Base-by-base conservation (phyloP, 129 eudicot species). In the Flaveria ramosissima region DNA sequence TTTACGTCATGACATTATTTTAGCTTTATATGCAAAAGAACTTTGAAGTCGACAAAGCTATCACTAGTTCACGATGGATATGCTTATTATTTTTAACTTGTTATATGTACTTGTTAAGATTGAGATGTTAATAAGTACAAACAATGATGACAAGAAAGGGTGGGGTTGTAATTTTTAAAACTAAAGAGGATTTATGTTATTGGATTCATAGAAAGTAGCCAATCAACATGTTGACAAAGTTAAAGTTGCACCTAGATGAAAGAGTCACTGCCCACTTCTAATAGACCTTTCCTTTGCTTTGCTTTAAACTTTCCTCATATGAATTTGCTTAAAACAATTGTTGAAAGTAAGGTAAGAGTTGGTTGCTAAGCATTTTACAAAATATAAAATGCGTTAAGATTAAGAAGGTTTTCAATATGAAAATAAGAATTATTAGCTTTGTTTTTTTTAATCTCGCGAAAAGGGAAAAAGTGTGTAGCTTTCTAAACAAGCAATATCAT, bases 151-250 rank as follows among this genome's bases (percentile, higher is more conserved):
- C 73, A 80, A 72, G 32, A 73, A 65, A 45, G 43, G 51, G 76
- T 57, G 46, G 81, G 71, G 82, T 45, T 57, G n/a, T 60, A 39
- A 17, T 27, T 78, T 59, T 78, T 19, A 77, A n/a, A 67, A 36
- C 7, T 27, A 36, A 21, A 70, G 24, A 57, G 20, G 73, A 73
- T 42, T 6, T 61, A 30, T 57, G 57, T 56, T 73, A 65, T 73
- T 73, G 79, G 83, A 53, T 36, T 51, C 79, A 73, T 64, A n/a
- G 61, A 73, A 80, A 80, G 83, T 73, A 80, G 75, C 83, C 75
- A 80, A 73, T 80, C 75, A 68, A 80, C 75, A 73, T 66, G 79
- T 43, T 80, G 79, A 62, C 63, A 80, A 80, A 73, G 84, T 64
- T 63, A 76, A 64, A 76, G 80, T 64, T 76, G 80, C 21, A 41